Base-by-base conservation (phyloP, 208 protist genomes). In the Crithidia thermophila region DNA sequence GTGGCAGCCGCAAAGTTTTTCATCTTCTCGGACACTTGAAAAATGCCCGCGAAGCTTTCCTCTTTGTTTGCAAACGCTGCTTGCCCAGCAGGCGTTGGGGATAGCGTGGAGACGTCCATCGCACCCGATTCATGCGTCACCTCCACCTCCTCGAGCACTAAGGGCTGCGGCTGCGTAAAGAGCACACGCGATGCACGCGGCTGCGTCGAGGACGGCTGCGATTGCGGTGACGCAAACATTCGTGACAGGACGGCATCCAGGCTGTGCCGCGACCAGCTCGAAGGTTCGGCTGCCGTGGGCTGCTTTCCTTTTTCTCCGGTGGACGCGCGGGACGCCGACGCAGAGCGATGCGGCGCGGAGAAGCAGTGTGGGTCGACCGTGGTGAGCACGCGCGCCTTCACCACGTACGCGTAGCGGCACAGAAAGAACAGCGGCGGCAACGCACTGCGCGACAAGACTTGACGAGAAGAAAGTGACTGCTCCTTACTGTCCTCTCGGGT, bases 381-480 rank as follows among this genome's bases (percentile, higher is more conserved):
- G 4, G 69, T 68, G 43, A 75, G 60, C 18, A 75, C 52, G 31
- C 51, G 69, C 3, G 69, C 69, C 7, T 67, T 34, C 1, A 68
- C 56, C 8, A 53, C 7, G 28, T 75, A 75, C 28, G 63, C 37
- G 34, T 75, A 75, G 0, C 69, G 69, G 33, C 69, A 75, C 27
- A 61, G 20, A 34, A 65, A 25, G 20, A 55, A 36, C 18, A 69
- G 56, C 4, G 18, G 31, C 30, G 71, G 62, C n/a, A 9, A 53
- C 13, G 2, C 14, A 16, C 51, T 20, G 16, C 16, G 7, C 31
- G 7, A n/a, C n/a, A n/a, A n/a, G n/a, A n/a, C n/a, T n/a, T n/a
- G n/a, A n/a, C n/a, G n/a, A n/a, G n/a, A n/a, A n/a, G n/a, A n/a
- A n/a, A n/a, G n/a, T n/a, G n/a, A n/a, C n/a, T n/a, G n/a, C n/a